phyloP scores from a whole-genome alignment of 192 early-diverging fungal species.

The Chytriomyces sp. region DNA sequence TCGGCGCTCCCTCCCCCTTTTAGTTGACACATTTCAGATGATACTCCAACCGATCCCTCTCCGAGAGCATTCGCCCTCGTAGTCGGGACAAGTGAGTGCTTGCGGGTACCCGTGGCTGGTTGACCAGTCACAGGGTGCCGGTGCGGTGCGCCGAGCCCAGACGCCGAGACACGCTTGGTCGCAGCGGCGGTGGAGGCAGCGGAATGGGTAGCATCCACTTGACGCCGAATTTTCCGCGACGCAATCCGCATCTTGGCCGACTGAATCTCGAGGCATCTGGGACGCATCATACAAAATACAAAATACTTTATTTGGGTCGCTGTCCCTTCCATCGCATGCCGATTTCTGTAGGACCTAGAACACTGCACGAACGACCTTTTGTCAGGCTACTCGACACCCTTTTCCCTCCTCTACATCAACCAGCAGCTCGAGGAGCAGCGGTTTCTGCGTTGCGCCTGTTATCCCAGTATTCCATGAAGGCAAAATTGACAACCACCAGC shows the following conservation, averaged over 20 bases:
- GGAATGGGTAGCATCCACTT: neutral
- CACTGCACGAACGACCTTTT: neutral
- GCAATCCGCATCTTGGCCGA: constrained; percentile 40
- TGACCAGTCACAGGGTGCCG: neutral
- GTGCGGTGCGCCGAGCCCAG: neutral
- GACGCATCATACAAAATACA: neutral
- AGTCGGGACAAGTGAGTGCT: neutral
- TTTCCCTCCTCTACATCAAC: neutral
- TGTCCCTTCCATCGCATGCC: neutral
- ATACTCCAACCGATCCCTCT: no score
- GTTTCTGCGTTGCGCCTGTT: constrained; percentile 19
- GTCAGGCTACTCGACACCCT: neutral
- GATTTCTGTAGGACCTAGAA: neutral
- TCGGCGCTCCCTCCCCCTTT: no score
- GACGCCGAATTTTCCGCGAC: neutral
- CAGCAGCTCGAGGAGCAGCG: neutral
- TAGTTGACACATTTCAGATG: no score
- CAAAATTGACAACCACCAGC: constrained; percentile 35
- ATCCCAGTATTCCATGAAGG: constrained; percentile 24
- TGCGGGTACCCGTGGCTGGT: constrained; percentile 16
- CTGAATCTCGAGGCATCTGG: constrained; percentile 47
- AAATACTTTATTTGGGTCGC: neutral
- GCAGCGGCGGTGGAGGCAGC: neutral
- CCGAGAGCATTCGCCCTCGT: no score
- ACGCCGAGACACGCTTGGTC: neutral